Conservation (phyloP, 305 asterid species). For the Fraxinus nigra region DNA sequence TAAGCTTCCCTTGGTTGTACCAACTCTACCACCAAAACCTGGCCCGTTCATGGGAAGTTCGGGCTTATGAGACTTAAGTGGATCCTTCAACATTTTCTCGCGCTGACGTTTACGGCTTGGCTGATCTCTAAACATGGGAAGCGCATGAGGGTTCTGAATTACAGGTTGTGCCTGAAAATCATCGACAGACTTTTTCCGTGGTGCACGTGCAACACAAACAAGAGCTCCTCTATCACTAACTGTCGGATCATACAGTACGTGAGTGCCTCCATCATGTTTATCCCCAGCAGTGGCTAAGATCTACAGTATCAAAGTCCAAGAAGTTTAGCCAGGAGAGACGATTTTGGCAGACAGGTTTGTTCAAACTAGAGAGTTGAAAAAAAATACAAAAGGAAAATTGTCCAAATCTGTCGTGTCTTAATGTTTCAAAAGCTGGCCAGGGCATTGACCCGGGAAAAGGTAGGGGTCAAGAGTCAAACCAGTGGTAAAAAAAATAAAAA, state of each 20-base stretch:
- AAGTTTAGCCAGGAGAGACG: not conserved
- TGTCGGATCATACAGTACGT: slow-evolving; percentile 80
- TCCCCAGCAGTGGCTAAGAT: slow-evolving; percentile 83
- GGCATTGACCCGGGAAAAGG: not conserved
- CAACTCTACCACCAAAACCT: slow-evolving; percentile 94
- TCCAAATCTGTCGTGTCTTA: not conserved
- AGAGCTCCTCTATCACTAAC: slow-evolving; percentile 94
- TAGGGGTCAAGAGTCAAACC: too few relatives aligned
- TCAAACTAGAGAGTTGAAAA: not conserved
- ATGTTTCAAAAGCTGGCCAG: not conserved
- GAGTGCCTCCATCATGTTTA: slow-evolving; percentile 87
- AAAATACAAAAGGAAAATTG: not conserved
- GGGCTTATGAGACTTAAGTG: slow-evolving; percentile 90
- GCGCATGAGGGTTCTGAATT: slow-evolving; percentile 94
- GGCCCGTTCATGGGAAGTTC: slow-evolving; percentile 92
- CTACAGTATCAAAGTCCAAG: slow-evolving; percentile 31
- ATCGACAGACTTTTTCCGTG: slow-evolving; percentile 86
- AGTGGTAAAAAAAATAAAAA: too few relatives aligned
- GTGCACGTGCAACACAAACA: slow-evolving; percentile 97
- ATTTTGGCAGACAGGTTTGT: not conserved
- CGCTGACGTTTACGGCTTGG: slow-evolving; percentile 98
- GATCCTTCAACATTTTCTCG: slow-evolving; percentile 85
- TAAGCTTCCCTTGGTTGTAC: slow-evolving; percentile 83
- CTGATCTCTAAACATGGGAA: slow-evolving; percentile 88
- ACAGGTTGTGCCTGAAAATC: slow-evolving; percentile 83